Evolutionary conservation across 2,329 filamentous ascomycete genomes (phyloP), one percentile per base, ranked within the genome.

Genomic region (Neonectria punicea): DNA sequence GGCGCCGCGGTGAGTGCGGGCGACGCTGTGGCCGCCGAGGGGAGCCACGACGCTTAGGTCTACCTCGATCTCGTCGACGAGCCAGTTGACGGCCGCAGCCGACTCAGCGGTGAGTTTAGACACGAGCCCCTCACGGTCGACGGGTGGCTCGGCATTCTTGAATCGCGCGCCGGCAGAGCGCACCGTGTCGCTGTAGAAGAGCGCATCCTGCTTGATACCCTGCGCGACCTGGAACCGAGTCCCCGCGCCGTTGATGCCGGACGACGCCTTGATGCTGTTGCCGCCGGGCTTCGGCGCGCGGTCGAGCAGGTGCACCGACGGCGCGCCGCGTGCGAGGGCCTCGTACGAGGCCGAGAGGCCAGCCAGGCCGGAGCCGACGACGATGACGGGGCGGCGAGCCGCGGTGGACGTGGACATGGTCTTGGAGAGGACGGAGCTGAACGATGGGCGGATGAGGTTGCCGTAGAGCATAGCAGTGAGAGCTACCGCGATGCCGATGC

Each of bases 261-360:
- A 90, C 0, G 88, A 90, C 0, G 89, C 89, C 76, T 91, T 91
- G 77, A 91, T 89, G 71, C 84, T 87, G 71, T 91, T 90, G 2
- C 88, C 88, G 39, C 89, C 89, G 0, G 88, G 86, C 71, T 88
- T 89, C 3, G 83, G 73, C 0, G 84, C 83, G 20, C 87, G 85
- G 63, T 92, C 89, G 13, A 91, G 81, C 54, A 92, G 80, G 34
- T 81, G 80, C 1, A 91, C 89, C 0, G 82, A 76, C 2, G 71
- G 70, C 1, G 86, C 80, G 43, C 84, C 83, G 13, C 83, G 80
- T 4, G 80, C 76, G 5, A 90, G 78, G 7, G 90, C 84, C 64
- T 87, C 82, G 44, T 85, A 83, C 3, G 88, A 85, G 18, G 89
- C 88, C 1, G 86, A 84, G 1, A 91, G 81, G 3, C 89, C 89